Base-by-base conservation (phyloP, 169 alveolate genomes). In the Plasmodium yoelii region DNA sequence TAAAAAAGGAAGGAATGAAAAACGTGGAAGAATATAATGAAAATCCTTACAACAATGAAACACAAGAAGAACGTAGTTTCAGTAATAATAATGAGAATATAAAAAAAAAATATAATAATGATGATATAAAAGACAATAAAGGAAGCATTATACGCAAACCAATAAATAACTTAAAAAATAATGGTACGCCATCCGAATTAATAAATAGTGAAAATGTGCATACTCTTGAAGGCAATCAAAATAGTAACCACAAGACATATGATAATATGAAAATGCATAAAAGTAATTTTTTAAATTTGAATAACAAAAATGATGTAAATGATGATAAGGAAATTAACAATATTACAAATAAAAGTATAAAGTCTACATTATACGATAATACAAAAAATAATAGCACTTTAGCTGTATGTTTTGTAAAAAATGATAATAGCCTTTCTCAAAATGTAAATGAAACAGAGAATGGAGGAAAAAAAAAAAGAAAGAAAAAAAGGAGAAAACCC, bases 1-100 rank as follows among this genome's bases (percentile, higher is more conserved):
- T 55, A 69, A 69, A 55, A 44, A 60, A 69, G 47, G 24, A 53
- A 49, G 55, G 55, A 71, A 71, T 51, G 68, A 74, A 47, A 74
- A 74, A 56, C 39, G 71, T 18, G 59, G 59, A 49, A 73, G 28
- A 73, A 73, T 15, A 56, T 19, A 24, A 55, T 47, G 55, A 24
- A 8, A 53, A 74, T 44, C n/a, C 39, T 42, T n/a, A 73, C 39
- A 49, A 65, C 49, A 22, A 18, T 22, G 65, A 74, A 24, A 56
- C 19, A 22, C 13, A 47, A 9, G 73, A 61, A 60, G 26, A 65
- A 12, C 28, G 18, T 46, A 8, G 9, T 39, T 39, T 19, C 10
- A 44, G 15, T 26, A 49, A 19, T 55, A 15, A 74, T 24, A 8
- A 9, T 18, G 6, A 46, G 1, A 74, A 55, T 13, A 56, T 42